Conservation (phyloP, 257 asterid genomes). For the Leonotis leonurus region DNA sequence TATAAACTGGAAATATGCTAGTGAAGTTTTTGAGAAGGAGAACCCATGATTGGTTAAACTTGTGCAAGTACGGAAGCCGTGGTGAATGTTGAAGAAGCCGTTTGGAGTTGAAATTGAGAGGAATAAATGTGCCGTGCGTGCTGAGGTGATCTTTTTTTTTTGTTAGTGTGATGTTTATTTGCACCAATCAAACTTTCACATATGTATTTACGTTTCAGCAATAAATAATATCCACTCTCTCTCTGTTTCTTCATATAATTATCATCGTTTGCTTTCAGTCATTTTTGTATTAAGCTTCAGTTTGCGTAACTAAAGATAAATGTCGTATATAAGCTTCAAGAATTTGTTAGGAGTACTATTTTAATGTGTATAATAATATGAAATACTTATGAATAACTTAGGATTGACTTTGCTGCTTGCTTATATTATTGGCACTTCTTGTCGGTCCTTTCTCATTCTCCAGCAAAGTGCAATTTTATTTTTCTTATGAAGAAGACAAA, state of each 20-base stretch:
- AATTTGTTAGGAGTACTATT: too few species aligned
- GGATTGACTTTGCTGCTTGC: too few species aligned
- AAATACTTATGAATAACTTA: too few species aligned
- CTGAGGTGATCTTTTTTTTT: conserved; percentile 4
- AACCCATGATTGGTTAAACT: conserved; percentile 16
- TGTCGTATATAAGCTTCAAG: neutral
- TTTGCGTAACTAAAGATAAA: neutral
- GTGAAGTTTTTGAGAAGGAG: conserved; percentile 40
- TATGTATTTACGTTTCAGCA: conserved; percentile 1
- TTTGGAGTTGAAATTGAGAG: conserved; percentile 8
- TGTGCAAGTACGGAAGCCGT: neutral
- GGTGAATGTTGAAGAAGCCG: neutral
- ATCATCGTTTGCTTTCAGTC: neutral
- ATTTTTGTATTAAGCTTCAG: neutral
- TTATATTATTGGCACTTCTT: too few species aligned
- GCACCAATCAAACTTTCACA: neutral
- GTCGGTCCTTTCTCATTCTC: too few species aligned
- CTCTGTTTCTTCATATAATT: neutral
- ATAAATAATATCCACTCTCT: neutral
- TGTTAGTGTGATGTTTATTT: neutral
- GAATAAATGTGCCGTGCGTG: conserved; percentile 19
- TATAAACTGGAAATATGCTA: conserved; percentile 59
- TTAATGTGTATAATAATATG: neutral
- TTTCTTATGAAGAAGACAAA: too few species aligned
- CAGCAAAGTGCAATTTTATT: too few species aligned